Base-by-base conservation (phyloP, 208 protist species). In the Porcisia deanei region DNA sequence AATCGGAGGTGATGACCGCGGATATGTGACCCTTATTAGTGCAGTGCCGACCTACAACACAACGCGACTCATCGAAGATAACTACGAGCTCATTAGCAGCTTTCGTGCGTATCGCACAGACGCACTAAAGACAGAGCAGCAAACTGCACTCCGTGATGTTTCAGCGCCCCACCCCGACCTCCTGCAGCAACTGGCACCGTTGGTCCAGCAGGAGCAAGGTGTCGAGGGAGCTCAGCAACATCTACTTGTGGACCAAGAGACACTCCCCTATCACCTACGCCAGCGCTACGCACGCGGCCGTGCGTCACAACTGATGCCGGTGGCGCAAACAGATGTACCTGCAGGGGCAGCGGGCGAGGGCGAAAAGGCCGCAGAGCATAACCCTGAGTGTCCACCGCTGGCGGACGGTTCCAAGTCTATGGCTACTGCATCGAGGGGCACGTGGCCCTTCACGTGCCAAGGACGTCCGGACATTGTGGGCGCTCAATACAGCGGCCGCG, bases 61-160 rank as follows among this genome's bases (percentile, higher is more conserved):
- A 54, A 80, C 88, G 41, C 64, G 77, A 52, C 84, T 84, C 73
- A 91, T 95, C 53, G 91, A 86, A 22, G 91, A 95, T 58, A 84
- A 93, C 60, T 88, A 89, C 77, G 91, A 95, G 71, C 78, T 95
- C 49, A 91, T 92, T 79, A 95, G 91, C 85, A 95, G 91, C 75
- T 91, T 95, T 68, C 86, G 91, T 10, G 88, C 86, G n/a, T 95
- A 95, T 66, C 83, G 82, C 75, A 85, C 87, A 61, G 91, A 95
- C 78, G 91, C 91, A 4, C 78, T 82, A 53, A 66, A 84, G 45
- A 76, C 85, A 12, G 88, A 86, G 59, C 82, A 85, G 25, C 69
- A 85, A 80, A 77, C 84, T 3, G 77, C 72, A 1, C 71, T 85
- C 70, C 85, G 84, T 1, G 81, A 86, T 39, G 69, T 84, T 14